phyloP scores from a whole-genome alignment of 805 yeast species.

The Hyphopichia homilentoma region DNA sequence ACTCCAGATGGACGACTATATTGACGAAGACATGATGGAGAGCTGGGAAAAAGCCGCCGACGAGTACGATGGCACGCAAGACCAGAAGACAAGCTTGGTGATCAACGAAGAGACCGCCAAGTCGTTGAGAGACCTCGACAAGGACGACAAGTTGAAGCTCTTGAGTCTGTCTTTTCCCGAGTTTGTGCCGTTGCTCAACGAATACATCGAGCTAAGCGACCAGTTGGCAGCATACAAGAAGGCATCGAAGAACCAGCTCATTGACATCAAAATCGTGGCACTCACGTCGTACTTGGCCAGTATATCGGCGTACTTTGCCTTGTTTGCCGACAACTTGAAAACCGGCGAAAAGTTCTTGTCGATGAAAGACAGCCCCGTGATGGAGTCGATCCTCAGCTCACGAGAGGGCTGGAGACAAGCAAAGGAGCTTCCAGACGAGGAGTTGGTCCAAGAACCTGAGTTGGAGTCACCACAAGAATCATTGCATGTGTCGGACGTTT shows the following conservation, averaged over 20 bases:
- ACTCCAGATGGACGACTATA: conserved; percentile 56
- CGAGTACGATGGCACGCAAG: conserved; percentile 29
- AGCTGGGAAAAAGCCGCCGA: conserved; percentile 70
- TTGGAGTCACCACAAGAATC: too few species aligned
- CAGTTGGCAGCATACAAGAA: conserved; percentile 7
- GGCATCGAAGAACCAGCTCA: conserved; percentile 27
- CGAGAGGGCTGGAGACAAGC: conserved; percentile 92
- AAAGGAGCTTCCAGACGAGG: conserved; percentile 37
- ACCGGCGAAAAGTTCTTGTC: conserved; percentile 49
- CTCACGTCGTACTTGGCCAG: conserved; percentile 77
- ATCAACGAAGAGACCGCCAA: conserved; percentile 33
- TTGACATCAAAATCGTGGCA: conserved; percentile 59
- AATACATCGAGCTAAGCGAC: conserved; percentile 33
- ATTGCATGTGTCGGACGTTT: too few species aligned
- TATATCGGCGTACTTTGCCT: conserved; percentile 72
- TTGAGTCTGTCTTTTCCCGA: conserved; percentile 75
- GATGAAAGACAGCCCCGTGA: conserved; percentile 85
- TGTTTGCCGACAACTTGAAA: conserved; percentile 56
- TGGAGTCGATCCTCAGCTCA: conserved; percentile 79
- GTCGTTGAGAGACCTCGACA: conserved; percentile 36
- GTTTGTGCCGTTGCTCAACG: conserved; percentile 70
- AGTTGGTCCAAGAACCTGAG: conserved; percentile 4
- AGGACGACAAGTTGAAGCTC: conserved; percentile 48
- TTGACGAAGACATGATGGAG: conserved; percentile 71
- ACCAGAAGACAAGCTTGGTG: conserved; percentile 21